Evolutionary conservation across 2,329 filamentous ascomycete species (phyloP).

Genomic region (Ophiostoma sp.): DNA sequence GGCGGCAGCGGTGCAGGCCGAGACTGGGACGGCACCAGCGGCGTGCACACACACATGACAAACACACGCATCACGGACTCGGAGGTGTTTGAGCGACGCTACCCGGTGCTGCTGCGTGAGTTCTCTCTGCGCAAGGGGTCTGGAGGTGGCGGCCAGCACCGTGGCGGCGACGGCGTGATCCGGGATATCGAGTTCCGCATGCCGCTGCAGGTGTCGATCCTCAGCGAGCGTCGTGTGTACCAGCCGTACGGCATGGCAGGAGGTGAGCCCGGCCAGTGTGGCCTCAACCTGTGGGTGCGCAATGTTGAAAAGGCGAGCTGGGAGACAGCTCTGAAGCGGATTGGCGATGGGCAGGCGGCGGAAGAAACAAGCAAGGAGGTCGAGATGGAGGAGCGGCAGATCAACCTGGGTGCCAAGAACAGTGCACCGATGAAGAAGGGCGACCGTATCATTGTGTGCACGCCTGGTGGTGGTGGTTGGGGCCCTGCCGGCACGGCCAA

Average conservation of each 20-base stretch:
- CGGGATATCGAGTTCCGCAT: slow-evolving; percentile 39
- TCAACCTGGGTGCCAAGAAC: slow-evolving; percentile 75
- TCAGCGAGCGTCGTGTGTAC: slow-evolving; percentile 71
- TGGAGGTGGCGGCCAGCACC: slow-evolving; percentile 32
- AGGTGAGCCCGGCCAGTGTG: slow-evolving; percentile 70
- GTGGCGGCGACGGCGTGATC: slow-evolving; percentile 34
- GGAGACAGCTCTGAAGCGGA: slow-evolving; percentile 40
- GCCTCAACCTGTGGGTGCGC: slow-evolving; percentile 82
- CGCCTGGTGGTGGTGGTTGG: slow-evolving; percentile 77
- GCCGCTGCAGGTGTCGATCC: slow-evolving; percentile 70
- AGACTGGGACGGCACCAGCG: slow-evolving; percentile 31
- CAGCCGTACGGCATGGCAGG: slow-evolving; percentile 78
- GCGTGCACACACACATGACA: slow-evolving; percentile 32
- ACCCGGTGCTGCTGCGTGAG: slow-evolving; percentile 32
- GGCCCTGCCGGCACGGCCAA: slow-evolving; percentile 55
- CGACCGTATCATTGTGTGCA: slow-evolving; percentile 70
- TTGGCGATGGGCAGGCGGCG: slow-evolving; percentile 25
- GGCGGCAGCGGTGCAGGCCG: slow-evolving; percentile 34
- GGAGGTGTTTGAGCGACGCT: slow-evolving; percentile 35
- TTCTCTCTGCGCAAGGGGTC: slow-evolving; percentile 31
- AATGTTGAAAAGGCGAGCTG: slow-evolving; percentile 56
- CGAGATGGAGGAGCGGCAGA: slow-evolving; percentile 27
- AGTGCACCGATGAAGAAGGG: slow-evolving; percentile 70
- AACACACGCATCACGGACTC: slow-evolving; percentile 33
- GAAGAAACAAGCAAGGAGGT: background rate